Evolutionary conservation across 768 basidiomycete species (phyloP).

Genomic region (Tulasnella sp.): DNA sequence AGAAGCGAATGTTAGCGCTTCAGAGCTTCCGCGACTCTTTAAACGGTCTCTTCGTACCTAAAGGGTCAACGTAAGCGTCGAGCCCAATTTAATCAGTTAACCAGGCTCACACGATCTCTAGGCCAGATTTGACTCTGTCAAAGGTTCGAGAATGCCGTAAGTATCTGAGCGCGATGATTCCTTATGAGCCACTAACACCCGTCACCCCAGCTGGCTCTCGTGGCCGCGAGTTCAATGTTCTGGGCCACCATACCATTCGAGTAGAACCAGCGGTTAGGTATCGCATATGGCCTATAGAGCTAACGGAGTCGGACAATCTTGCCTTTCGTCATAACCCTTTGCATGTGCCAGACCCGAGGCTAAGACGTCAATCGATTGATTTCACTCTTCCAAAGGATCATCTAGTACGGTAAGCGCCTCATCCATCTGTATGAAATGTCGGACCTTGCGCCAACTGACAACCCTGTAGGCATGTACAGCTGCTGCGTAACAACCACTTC

Average conservation of each 20-base stretch:
- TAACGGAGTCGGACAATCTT: slow-evolving; percentile 33
- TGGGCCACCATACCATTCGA: not conserved
- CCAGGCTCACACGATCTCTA: too few species aligned
- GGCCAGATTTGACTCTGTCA: too few species aligned
- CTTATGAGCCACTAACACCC: too few species aligned
- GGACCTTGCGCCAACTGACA: too few species aligned
- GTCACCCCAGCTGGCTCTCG: too few species aligned
- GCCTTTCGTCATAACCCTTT: slow-evolving; percentile 27
- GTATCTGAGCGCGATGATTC: too few species aligned
- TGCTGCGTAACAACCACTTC: slow-evolving; percentile 34
- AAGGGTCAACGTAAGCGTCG: too few species aligned
- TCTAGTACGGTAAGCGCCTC: slow-evolving; percentile 28
- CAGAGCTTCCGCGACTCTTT: too few species aligned
- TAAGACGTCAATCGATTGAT: not conserved
- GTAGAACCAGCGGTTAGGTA: slow-evolving; percentile 26
- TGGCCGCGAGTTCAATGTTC: not conserved
- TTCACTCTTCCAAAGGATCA: slow-evolving; percentile 25
- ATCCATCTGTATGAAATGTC: not conserved
- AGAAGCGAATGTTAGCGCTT: too few species aligned
- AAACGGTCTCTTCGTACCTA: too few species aligned
- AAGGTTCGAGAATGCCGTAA: too few species aligned
- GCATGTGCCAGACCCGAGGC: slow-evolving; percentile 29
- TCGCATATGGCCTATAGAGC: slow-evolving; percentile 26
- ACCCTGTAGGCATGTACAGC: slow-evolving; percentile 30
- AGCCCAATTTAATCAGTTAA: too few species aligned